Conservation (phyloP, 495 filamentous ascomycete species). For the Aspergillus homomorphus region DNA sequence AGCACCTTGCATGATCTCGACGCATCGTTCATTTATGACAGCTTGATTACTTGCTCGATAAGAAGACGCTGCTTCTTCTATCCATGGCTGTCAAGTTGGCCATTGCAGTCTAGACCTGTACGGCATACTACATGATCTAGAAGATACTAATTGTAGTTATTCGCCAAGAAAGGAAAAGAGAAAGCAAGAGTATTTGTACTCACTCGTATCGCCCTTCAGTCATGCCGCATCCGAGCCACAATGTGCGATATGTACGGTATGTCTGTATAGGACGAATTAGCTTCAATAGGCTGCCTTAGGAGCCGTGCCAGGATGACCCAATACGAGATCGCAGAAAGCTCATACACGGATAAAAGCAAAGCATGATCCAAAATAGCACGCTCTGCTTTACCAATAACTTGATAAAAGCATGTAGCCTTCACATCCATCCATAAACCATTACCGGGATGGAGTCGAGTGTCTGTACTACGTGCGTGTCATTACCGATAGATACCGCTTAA, state of each 20-base stretch:
- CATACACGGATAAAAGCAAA: too few relatives aligned
- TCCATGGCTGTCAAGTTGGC: neutral
- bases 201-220: neutral
- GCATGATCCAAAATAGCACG: too few relatives aligned
- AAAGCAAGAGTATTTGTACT: neutral
- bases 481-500: too few relatives aligned
- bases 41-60: neutral
- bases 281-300: neutral
- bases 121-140: too few relatives aligned
- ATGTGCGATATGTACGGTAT: neutral
- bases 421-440: too few relatives aligned
- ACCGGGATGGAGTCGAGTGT: too few relatives aligned
- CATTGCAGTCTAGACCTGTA: neutral
- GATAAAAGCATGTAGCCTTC: too few relatives aligned
- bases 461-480: too few relatives aligned
- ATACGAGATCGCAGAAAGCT: neutral
- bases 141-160: too few relatives aligned
- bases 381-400: too few relatives aligned
- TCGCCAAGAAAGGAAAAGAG: too few relatives aligned
- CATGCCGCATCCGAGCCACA: neutral
- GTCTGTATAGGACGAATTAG: neutral
- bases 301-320: neutral
- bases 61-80: neutral
- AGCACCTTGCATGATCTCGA: neutral
- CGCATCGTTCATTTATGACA: neutral